These are phyloP conservation scores for Penicillium riverlandense DNA, from an alignment of 495 filamentous ascomycete species.

Conservation along the genomic window DNA sequence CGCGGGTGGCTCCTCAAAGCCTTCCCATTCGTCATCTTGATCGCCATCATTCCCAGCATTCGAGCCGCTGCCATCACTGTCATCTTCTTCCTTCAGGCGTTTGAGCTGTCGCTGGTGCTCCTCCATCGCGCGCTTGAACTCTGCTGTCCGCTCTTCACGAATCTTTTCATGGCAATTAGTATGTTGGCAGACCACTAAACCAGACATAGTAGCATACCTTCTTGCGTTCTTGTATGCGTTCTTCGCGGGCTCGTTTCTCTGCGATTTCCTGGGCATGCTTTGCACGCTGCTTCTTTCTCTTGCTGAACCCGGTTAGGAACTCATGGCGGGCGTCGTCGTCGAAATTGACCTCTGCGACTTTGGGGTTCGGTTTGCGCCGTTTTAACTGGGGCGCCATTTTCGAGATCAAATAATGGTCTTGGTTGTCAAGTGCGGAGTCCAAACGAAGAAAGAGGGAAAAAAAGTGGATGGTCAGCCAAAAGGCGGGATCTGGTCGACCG, in stretches of 20 bases:
- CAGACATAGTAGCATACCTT: constrained; percentile 43
- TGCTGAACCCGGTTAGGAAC: constrained; percentile 92
- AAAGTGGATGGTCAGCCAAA: constrained; percentile 17
- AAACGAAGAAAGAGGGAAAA: constrained; percentile 12
- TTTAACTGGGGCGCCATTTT: constrained; percentile 49
- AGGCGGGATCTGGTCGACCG: constrained; percentile 21
- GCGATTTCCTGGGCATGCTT: constrained; percentile 78
- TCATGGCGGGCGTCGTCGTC: constrained; percentile 69
- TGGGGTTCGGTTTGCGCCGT: constrained; percentile 51
- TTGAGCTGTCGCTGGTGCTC: constrained; percentile 57
- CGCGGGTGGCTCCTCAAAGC: constrained; percentile 49
- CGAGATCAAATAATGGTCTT: too few relatives aligned
- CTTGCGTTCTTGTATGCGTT: constrained; percentile 62
- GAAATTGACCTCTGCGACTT: constrained; percentile 75
- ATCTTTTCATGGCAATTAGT: constrained; percentile 41
- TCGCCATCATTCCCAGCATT: constrained; percentile 21
- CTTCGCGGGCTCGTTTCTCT: constrained; percentile 61
- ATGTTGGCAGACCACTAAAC: too few relatives aligned
- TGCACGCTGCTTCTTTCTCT: constrained; percentile 77
- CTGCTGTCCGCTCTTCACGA: constrained; percentile 68
- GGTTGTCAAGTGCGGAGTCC: too few relatives aligned
- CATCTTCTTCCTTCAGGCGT: constrained; percentile 47
- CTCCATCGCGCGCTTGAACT: constrained; percentile 71
- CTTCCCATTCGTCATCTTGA: constrained; percentile 54
- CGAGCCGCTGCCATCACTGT: constrained; percentile 34